phyloP scores from a whole-genome alignment of 1,284 basidiomycete species.

The Trichosporon coremiiforme region DNA sequence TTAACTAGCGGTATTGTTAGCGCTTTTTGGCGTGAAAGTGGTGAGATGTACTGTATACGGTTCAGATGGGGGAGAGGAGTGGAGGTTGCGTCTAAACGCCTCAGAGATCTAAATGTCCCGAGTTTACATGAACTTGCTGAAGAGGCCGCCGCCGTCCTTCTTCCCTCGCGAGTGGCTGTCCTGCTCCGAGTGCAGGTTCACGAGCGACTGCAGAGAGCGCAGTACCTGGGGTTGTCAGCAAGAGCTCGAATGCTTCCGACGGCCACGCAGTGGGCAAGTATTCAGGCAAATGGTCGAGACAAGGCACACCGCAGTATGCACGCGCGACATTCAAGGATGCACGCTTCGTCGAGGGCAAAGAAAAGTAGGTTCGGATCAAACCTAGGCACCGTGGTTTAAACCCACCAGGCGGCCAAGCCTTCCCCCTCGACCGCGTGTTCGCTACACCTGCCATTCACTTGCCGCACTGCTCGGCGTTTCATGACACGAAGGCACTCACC shows the following conservation, averaged over 20 bases:
- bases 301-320: no score
- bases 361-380: conserved; percentile 4
- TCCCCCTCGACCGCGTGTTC: neutral
- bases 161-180: conserved; percentile 59
- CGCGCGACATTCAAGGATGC: neutral
- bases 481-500: conserved; percentile 58
- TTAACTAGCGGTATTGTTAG: neutral
- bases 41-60: neutral
- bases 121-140: conserved; percentile 52
- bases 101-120: neutral
- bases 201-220: conserved; percentile 83
- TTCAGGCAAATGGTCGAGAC: no score
- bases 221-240: conserved; percentile 65
- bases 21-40: neutral
- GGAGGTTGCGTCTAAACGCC: neutral
- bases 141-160: conserved; percentile 43
- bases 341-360: neutral
- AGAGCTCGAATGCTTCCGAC: neutral
- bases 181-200: conserved; percentile 75
- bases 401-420: neutral
- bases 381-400: conserved; percentile 1
- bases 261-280: no score
- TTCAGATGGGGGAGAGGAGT: neutral
- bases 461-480: neutral
- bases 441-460: neutral